Percentiles rank a stretch among this genome's conserved stretches.
phyloP scores from a whole-genome alignment of 2,329 filamentous ascomycete species.

The Nemania sp. region DNA sequence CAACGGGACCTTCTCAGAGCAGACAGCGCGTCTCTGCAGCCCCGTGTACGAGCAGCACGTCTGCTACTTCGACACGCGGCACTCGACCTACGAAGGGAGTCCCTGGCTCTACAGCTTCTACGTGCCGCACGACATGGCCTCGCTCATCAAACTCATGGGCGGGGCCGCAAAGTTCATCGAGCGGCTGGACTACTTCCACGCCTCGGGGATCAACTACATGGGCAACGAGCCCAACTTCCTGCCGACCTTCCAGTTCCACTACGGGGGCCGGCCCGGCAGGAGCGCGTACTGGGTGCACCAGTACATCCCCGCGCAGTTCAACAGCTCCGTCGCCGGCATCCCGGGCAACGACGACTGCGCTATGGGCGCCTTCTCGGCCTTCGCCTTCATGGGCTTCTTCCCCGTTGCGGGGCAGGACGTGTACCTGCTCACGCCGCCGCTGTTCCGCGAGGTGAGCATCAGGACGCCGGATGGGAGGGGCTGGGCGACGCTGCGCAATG shows the following conservation, averaged over 20 bases:
- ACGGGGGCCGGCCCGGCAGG: conserved; percentile 72
- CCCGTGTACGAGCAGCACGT: conserved; percentile 62
- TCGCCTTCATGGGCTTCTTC: conserved; percentile 66
- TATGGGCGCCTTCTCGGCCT: conserved; percentile 65
- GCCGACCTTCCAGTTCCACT: conserved; percentile 71
- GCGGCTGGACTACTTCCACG: conserved; percentile 74
- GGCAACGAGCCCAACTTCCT: conserved; percentile 72
- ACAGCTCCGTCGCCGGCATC: conserved; percentile 69
- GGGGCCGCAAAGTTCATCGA: conserved; percentile 67
- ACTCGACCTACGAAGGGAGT: conserved; percentile 59
- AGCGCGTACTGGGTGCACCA: conserved; percentile 67
- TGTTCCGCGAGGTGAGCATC: conserved; percentile 62
- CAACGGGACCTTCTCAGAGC: conserved; percentile 75
- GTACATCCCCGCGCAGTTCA: conserved; percentile 77
- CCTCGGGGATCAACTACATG: conserved; percentile 74
- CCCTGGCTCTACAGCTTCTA: conserved; percentile 80
- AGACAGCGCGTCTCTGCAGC: conserved; percentile 73
- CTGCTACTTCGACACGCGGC: conserved; percentile 61
- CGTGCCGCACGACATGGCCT: conserved; percentile 61
- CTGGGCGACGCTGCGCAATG: conserved; percentile 63
- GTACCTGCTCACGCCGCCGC: conserved; percentile 64
- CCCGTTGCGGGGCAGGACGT: conserved; percentile 67
- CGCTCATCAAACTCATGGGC: conserved; percentile 61
- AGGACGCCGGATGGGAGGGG: conserved; percentile 52
- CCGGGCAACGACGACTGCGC: conserved; percentile 69